Percentiles rank a stretch among this genome's conserved stretches.
Evolutionary conservation across 331 rosid genomes (phyloP).

Genomic region (Ulmus americana): DNA sequence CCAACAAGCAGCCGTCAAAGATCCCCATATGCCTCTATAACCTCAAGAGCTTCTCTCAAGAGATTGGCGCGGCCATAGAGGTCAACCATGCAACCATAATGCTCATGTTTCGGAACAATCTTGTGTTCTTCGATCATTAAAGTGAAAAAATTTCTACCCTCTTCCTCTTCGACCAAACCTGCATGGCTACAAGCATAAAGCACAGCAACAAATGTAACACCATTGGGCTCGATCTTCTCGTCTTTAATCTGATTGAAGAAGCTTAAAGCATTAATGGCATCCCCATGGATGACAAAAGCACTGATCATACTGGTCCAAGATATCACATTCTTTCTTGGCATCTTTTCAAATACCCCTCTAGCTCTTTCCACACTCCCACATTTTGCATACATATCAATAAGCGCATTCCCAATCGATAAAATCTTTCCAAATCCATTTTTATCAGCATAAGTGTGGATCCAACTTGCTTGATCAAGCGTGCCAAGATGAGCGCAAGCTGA

Average conservation of each 20-base stretch:
- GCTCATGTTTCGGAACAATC: constrained; percentile 64
- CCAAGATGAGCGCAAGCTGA: constrained; percentile 86
- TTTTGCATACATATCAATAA: constrained; percentile 84
- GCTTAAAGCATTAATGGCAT: constrained; percentile 47
- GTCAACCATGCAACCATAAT: constrained; percentile 92
- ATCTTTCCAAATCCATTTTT: constrained; percentile 56
- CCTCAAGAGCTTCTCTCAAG: constrained; percentile 62
- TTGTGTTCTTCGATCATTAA: constrained; percentile 56
- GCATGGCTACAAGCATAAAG: constrained; percentile 91
- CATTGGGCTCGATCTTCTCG: constrained; percentile 52
- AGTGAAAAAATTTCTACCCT: constrained; percentile 48
- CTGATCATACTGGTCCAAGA: constrained; percentile 79
- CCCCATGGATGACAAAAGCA: constrained; percentile 75
- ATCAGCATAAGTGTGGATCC: constrained; percentile 55
- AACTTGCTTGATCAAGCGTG: constrained; percentile 49
- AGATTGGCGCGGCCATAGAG: constrained; percentile 74
- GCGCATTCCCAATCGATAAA: constrained; percentile 50
- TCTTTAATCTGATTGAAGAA: constrained; percentile 58
- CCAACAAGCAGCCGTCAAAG: constrained; percentile 80
- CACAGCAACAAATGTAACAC: constrained; percentile 70
- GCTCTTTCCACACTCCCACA: constrained; percentile 73
- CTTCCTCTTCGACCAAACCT: constrained; percentile 66
- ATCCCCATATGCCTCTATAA: constrained; percentile 83
- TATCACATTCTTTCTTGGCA: constrained; percentile 66
- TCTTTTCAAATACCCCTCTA: constrained; percentile 51